These are phyloP conservation scores for Nicotiana noctiflora DNA, from an alignment of 257 asterid species.

Conservation along the genomic window DNA sequence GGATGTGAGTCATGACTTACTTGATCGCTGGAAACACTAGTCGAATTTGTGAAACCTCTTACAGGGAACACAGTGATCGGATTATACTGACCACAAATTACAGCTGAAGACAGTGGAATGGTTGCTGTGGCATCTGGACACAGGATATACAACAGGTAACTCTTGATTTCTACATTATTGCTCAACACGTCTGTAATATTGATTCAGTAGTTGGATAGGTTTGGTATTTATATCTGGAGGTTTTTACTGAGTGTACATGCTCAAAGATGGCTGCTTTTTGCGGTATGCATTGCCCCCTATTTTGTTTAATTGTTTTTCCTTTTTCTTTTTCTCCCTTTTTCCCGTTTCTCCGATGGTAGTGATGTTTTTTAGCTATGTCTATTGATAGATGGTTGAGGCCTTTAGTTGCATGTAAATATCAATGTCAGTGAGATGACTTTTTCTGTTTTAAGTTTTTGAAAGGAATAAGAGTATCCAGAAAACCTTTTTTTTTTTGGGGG, in stretches of 20 bases:
- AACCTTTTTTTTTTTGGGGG: not conserved
- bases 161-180: not conserved
- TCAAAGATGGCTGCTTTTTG: not conserved
- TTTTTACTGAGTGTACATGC: not conserved
- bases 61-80: not conserved
- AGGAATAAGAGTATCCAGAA: not conserved
- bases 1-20: slow-evolving; percentile 32
- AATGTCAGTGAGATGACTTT: not conserved
- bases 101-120: not conserved
- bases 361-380: not conserved
- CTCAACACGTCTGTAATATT: not conserved
- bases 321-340: too few species aligned
- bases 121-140: not conserved
- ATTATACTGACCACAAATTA: not conserved
- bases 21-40: not conserved
- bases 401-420: not conserved
- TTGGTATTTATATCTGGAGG: not conserved
- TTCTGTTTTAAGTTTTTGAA: not conserved
- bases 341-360: not conserved
- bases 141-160: not conserved
- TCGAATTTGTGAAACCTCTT: not conserved
- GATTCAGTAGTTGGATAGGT: not conserved
- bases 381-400: not conserved
- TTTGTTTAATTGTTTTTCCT: not conserved
- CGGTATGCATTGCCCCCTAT: not conserved